Conservation (phyloP, 371 early-diverging fungal genomes). For the Encephalitozoon hellem region DNA sequence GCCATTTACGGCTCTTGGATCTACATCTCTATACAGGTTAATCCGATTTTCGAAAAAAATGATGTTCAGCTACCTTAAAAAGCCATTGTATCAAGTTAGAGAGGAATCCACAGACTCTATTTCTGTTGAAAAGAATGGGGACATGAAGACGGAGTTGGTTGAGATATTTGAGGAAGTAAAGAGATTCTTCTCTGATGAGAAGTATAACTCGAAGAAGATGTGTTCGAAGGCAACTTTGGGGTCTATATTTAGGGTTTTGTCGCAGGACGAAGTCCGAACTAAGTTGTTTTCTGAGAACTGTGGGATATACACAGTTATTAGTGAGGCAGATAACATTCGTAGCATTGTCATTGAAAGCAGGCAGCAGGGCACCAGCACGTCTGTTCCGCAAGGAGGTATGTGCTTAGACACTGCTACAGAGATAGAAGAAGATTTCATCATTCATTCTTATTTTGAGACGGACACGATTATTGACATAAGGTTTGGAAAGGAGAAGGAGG, state of each 20-base stretch:
- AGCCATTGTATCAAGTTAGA: neutral
- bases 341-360: neutral
- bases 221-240: neutral
- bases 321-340: neutral
- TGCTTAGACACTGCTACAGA: neutral
- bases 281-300: constrained; percentile 12
- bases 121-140: neutral
- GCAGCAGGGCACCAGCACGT: neutral
- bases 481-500: constrained; percentile 4
- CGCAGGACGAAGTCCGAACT: neutral
- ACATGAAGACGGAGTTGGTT: neutral
- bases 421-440: constrained; percentile 4
- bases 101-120: neutral
- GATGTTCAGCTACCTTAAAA: neutral
- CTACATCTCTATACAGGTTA: constrained; percentile 41
- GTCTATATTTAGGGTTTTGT: neutral
- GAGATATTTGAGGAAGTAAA: constrained; percentile 18
- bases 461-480: constrained; percentile 7
- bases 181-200: neutral
- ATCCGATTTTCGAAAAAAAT: constrained; percentile 27
- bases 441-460: constrained; percentile 7
- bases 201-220: neutral
- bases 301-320: neutral
- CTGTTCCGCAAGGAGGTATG: neutral
- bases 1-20: constrained; percentile 39